These are phyloP conservation scores for Pinus albicaulis DNA, from an alignment of 75 land plant species.

Conservation along the genomic window DNA sequence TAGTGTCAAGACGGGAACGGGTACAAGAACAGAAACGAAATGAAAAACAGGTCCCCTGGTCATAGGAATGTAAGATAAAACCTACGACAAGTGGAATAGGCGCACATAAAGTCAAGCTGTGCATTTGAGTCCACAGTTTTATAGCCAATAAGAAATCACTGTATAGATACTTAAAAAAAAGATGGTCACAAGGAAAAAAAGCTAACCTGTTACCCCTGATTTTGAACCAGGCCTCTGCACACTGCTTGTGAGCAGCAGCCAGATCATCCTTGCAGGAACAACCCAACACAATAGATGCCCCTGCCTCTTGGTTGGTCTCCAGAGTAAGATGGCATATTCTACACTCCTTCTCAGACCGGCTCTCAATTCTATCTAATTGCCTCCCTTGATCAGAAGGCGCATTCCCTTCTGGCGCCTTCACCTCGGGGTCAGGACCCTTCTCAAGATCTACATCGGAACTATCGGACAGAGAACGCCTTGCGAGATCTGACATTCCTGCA, in stretches of 20 bases:
- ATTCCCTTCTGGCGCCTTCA: conserved; percentile 16
- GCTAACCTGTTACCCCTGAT: conserved; percentile 78
- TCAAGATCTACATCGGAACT: neutral
- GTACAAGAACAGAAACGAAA: too few relatives aligned
- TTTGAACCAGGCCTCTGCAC: conserved; percentile 93
- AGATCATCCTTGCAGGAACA: conserved; percentile 89
- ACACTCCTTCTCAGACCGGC: conserved; percentile 58
- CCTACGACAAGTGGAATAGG: too few relatives aligned
- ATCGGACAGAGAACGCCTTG: neutral
- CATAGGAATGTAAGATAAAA: too few relatives aligned
- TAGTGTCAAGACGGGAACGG: too few relatives aligned
- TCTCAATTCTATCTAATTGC: conserved; percentile 26
- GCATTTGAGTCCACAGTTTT: too few relatives aligned
- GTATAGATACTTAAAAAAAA: neutral
- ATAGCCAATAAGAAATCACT: too few relatives aligned
- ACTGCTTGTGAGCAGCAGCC: conserved; percentile 67
- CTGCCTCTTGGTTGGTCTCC: conserved; percentile 19
- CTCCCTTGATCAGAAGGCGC: neutral
- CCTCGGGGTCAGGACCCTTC: conserved; percentile 5
- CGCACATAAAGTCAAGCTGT: too few relatives aligned
- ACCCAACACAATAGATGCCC: conserved; percentile 61
- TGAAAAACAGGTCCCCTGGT: too few relatives aligned
- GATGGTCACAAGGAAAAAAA: neutral
- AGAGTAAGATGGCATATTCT: conserved; percentile 82
- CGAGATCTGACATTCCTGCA: neutral